Evolutionary conservation across 371 early-diverging fungal genomes (phyloP).

Genomic region (Lichtheimia ramosa): DNA sequence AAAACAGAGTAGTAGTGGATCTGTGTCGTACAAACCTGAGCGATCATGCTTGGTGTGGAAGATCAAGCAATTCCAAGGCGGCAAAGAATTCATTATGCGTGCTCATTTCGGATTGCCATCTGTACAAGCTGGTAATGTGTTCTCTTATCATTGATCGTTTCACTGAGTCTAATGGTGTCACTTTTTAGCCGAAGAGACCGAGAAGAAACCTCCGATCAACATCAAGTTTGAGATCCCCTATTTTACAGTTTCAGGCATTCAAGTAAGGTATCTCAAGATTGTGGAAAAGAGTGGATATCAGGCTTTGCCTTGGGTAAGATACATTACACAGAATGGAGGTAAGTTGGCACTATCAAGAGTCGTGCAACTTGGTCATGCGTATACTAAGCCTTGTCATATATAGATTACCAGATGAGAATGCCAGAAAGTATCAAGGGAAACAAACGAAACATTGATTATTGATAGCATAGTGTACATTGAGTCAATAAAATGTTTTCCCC

Average conservation of each 20-base stretch:
- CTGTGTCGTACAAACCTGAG: conserved; percentile 93
- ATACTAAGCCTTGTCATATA: too few species aligned
- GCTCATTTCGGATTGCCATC: conserved; percentile 97
- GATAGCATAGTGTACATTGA: background rate
- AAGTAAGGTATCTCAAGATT: conserved; percentile 98
- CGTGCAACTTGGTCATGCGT: too few species aligned
- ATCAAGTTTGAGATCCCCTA: conserved; percentile 99
- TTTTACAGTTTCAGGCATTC: conserved; percentile 96
- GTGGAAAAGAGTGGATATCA: conserved; percentile 98
- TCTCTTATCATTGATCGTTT: too few species aligned
- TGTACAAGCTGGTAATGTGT: conserved; percentile 78
- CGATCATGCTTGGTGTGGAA: conserved; percentile 95
- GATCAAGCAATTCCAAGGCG: conserved; percentile 97
- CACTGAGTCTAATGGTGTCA: too few species aligned
- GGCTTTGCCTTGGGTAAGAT: conserved; percentile 98
- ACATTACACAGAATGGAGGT: conserved; percentile 97
- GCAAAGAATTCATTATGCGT: conserved; percentile 93
- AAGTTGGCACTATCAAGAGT: conserved; percentile 7
- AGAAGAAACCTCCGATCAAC: conserved; percentile 95
- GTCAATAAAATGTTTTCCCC: too few species aligned
- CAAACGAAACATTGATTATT: conserved; percentile 32
- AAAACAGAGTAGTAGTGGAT: conserved; percentile 44
- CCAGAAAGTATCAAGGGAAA: conserved; percentile 66
- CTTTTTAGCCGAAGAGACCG: conserved; percentile 77
- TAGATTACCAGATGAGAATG: conserved; percentile 76